Percentiles rank a stretch among this genome's conserved stretches.
phyloP scores from a whole-genome alignment of 345 rosid species.

The Mangifera indica region DNA sequence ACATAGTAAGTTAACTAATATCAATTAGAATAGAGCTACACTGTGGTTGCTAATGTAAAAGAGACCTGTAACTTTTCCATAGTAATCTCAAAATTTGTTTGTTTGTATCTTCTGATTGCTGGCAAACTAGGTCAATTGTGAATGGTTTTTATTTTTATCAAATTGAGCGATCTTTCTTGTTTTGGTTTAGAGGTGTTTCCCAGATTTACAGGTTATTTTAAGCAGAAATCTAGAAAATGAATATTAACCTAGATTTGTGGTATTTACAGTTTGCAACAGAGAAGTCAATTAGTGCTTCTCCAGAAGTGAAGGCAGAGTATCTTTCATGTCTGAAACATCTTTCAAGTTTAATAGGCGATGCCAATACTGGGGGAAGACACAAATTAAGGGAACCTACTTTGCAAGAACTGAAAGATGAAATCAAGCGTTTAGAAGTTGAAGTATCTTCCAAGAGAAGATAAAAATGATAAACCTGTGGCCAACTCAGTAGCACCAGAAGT shows the following conservation, averaged over 20 bases:
- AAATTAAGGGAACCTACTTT: slow-evolving; percentile 29
- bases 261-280: slow-evolving; percentile 51
- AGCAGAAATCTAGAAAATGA: not conserved
- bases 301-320: slow-evolving; percentile 58
- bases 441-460: slow-evolving; percentile 22
- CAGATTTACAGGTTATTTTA: not conserved
- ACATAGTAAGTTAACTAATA: too few species aligned
- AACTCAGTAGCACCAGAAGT: not conserved
- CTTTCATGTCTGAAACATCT: slow-evolving; percentile 72
- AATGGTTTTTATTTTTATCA: too few species aligned
- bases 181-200: too few species aligned
- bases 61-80: too few species aligned
- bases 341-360: slow-evolving; percentile 37
- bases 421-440: slow-evolving; percentile 49
- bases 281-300: slow-evolving; percentile 41
- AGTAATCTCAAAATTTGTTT: too few species aligned
- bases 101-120: not conserved
- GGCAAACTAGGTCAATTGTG: not conserved
- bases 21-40: too few species aligned
- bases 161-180: not conserved
- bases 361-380: slow-evolving; percentile 14
- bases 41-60: too few species aligned
- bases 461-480: not conserved
- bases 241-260: not conserved
- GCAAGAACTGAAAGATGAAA: slow-evolving; percentile 52